These are phyloP conservation scores for Haplosporangium gracile DNA, from an alignment of 192 early-diverging fungal genomes.

Conservation along the genomic window DNA sequence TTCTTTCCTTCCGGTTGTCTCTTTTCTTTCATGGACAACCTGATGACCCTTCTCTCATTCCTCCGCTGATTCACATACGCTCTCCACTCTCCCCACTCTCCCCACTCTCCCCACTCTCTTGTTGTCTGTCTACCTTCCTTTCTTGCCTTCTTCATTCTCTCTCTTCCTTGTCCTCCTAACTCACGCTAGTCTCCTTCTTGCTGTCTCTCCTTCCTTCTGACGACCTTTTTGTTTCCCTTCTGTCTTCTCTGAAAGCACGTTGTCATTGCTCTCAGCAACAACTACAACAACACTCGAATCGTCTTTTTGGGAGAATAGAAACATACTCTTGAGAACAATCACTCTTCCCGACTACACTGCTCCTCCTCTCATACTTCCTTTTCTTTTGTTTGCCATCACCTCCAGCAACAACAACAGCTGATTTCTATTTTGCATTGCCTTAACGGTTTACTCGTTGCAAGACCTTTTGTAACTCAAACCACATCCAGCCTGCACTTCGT, in stretches of 20 bases:
- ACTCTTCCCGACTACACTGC: neutral
- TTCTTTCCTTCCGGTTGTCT: neutral
- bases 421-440: neutral
- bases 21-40: neutral
- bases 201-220: too few species aligned
- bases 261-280: neutral
- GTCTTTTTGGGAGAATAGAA: neutral
- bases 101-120: too few species aligned
- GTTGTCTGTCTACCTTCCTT: too few species aligned
- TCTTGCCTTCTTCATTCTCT: neutral
- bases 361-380: neutral
- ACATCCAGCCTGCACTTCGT: neutral
- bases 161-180: neutral
- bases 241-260: neutral
- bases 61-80: too few species aligned
- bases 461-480: neutral
- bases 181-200: too few species aligned
- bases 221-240: too few species aligned
- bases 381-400: neutral
- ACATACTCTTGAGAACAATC: neutral
- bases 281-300: neutral
- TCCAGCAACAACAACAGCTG: too few species aligned
- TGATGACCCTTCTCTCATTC: too few species aligned
- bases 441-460: neutral
- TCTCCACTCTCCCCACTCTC: too few species aligned